Conservation (phyloP, 163 green algal species). For the Prototheca cutis region DNA sequence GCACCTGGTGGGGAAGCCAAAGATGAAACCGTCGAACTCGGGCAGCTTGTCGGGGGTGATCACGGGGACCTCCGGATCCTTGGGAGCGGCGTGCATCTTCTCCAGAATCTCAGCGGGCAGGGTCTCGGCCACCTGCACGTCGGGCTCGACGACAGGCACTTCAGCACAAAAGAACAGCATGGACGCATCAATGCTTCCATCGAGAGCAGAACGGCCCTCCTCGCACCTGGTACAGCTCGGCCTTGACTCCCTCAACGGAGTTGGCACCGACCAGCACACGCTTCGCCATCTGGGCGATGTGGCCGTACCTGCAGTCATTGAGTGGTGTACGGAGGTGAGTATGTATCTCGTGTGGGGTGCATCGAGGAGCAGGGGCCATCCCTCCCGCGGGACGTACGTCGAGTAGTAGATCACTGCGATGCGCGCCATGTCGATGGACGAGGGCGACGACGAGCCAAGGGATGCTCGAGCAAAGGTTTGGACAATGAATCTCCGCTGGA, state of each 20-base stretch:
- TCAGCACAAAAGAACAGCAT: too few species aligned
- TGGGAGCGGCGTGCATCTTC: constrained; percentile 80
- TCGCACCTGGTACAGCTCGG: constrained; percentile 54
- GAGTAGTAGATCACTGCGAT: constrained; percentile 6
- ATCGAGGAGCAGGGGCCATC: too few species aligned
- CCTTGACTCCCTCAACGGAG: constrained; percentile 56
- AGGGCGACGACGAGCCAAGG: too few species aligned
- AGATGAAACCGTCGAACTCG: constrained; percentile 69
- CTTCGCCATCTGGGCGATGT: constrained; percentile 14
- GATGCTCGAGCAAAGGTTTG: background rate
- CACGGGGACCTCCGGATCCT: constrained; percentile 43
- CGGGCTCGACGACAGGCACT: too few species aligned
- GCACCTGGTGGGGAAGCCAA: constrained; percentile 74
- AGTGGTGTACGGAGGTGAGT: background rate
- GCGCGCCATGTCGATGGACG: background rate
- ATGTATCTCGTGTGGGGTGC: too few species aligned
- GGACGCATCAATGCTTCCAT: too few species aligned
- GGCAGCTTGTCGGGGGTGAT: constrained; percentile 42
- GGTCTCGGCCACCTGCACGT: constrained; percentile 64
- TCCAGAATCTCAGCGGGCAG: constrained; percentile 66
- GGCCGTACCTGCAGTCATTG: background rate
- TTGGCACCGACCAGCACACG: constrained; percentile 50
- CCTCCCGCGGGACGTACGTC: background rate
- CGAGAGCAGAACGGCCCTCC: too few species aligned
- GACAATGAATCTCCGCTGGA: too few species aligned